A percentile compares a stretch with the other conserved stretches of the same genome.
These are phyloP conservation scores for Bruguiera parviflora DNA, from an alignment of 345 rosid genomes.

Conservation along the genomic window DNA sequence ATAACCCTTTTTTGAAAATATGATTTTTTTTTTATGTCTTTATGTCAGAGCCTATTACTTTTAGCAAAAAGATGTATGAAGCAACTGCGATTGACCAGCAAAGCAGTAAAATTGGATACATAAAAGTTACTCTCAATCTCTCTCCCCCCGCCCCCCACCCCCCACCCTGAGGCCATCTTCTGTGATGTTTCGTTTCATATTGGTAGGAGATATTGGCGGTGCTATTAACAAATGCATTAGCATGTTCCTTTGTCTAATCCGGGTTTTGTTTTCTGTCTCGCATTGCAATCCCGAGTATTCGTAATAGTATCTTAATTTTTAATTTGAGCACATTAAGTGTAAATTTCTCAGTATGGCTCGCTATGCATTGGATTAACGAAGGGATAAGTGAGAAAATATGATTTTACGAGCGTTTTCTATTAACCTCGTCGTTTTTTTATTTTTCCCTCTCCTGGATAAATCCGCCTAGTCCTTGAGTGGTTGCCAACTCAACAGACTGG, in stretches of 20 bases:
- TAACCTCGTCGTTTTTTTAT: too few relatives aligned
- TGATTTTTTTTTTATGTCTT: neutral
- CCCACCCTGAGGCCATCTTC: neutral
- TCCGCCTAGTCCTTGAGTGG: too few relatives aligned
- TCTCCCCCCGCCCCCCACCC: too few relatives aligned
- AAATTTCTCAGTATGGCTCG: too few relatives aligned
- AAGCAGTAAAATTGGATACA: neutral
- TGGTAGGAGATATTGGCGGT: too few relatives aligned
- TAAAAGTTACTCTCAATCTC: neutral
- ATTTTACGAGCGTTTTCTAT: too few relatives aligned
- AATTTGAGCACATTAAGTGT: too few relatives aligned
- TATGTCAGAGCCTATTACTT: slow-evolving; percentile 2
- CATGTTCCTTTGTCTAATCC: neutral
- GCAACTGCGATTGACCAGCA: neutral
- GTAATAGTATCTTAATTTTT: too few relatives aligned
- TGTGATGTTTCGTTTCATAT: neutral
- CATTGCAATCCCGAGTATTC: neutral
- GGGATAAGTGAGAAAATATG: too few relatives aligned
- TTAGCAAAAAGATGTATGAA: neutral
- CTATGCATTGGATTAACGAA: too few relatives aligned
- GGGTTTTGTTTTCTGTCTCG: neutral
- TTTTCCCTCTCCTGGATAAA: too few relatives aligned
- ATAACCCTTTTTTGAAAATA: neutral
- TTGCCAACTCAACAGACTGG: too few relatives aligned
- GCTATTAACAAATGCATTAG: neutral